These are phyloP conservation scores for Hortaea werneckii DNA, from an alignment of 2,329 filamentous ascomycete genomes.

Conservation along the genomic window DNA sequence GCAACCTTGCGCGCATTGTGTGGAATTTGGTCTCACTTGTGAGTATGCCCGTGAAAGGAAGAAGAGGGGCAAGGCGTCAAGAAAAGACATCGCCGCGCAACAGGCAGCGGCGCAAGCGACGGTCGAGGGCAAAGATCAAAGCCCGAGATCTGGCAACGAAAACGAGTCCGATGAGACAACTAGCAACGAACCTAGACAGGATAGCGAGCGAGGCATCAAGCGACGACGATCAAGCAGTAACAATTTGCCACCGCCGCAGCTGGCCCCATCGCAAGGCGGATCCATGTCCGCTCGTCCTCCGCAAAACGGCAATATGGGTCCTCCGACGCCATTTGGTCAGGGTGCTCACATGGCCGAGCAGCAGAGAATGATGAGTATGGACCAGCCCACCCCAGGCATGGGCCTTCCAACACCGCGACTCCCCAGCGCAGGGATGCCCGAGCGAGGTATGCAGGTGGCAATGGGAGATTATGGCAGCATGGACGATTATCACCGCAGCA, in stretches of 20 bases:
- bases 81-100: conserved; percentile 73
- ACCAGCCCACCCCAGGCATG: conserved; percentile 13
- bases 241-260: conserved; percentile 25
- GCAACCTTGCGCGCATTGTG: conserved; percentile 82
- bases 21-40: conserved; percentile 79
- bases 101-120: conserved; percentile 39
- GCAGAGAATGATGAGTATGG: conserved; percentile 13
- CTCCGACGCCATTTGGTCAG: conserved; percentile 11
- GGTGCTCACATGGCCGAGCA: conserved; percentile 9
- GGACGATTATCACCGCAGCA: conserved; percentile 36
- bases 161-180: conserved; percentile 23
- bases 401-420: conserved; percentile 32
- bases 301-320: conserved; percentile 5
- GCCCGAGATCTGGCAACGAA: conserved; percentile 31
- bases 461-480: conserved; percentile 36
- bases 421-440: conserved; percentile 31
- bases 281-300: conserved; percentile 28
- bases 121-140: conserved; percentile 29
- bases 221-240: conserved; percentile 30
- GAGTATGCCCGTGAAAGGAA: conserved; percentile 89
- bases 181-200: conserved; percentile 14
- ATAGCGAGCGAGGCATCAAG: conserved; percentile 19
- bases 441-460: conserved; percentile 22
- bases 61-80: conserved; percentile 86
- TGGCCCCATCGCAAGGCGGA: conserved; percentile 27